These are phyloP conservation scores for Fusarium sp. DNA, from an alignment of 2,329 filamentous ascomycete species.

Conservation along the genomic window DNA sequence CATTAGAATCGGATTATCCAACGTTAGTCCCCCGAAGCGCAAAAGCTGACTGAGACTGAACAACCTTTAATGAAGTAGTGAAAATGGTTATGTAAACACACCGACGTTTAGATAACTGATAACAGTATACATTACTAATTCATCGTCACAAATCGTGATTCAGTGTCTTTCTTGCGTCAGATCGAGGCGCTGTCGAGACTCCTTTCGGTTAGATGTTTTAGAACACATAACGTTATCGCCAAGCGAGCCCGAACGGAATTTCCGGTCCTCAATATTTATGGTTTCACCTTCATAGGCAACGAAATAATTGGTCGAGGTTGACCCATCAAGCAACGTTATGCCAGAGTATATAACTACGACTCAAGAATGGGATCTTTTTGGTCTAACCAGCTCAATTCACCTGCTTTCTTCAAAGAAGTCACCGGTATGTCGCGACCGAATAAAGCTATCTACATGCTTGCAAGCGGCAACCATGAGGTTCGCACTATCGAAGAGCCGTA, in stretches of 20 bases:
- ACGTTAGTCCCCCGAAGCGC: fast-evolving
- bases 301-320: fast-evolving
- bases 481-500: neutral
- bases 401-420: fast-evolving
- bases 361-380: fast-evolving
- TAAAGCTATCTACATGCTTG: constrained; percentile 7
- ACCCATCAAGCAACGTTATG: neutral
- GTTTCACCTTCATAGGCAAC: fast-evolving
- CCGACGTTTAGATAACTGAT: neutral
- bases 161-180: fast-evolving
- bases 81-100: neutral
- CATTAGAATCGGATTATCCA: no score
- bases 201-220: neutral
- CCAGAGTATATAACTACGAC: fast-evolving
- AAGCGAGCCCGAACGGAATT: neutral
- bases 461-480: neutral
- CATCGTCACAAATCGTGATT: neutral
- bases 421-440: neutral
- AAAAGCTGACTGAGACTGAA: fast-evolving
- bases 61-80: fast-evolving
- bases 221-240: neutral
- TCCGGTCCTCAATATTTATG: fast-evolving
- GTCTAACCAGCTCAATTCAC: fast-evolving
- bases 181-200: no score
- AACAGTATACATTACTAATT: neutral